Percentiles rank a stretch among this genome's conserved stretches.
phyloP scores from a whole-genome alignment of 768 basidiomycete genomes.

The Cystobasidium ongulense region DNA sequence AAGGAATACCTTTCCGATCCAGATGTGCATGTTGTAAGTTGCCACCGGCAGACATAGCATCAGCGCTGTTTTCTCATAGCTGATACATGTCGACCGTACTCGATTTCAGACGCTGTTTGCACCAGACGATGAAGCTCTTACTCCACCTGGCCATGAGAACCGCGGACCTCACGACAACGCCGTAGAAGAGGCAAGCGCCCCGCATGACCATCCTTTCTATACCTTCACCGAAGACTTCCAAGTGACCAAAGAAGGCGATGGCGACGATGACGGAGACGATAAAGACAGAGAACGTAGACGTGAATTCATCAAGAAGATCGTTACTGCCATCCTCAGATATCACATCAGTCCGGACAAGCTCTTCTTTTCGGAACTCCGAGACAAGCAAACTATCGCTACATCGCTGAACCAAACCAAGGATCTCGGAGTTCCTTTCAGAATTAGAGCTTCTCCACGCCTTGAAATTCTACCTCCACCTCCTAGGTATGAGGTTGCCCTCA shows the following conservation, averaged over 20 bases:
- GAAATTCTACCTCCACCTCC: conserved; percentile 20
- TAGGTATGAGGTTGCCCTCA: conserved; percentile 43
- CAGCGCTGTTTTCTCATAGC: too few relatives aligned
- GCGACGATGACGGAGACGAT: conserved; percentile 35
- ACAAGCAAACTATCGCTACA: conserved; percentile 44
- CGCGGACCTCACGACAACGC: neutral
- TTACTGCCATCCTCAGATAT: conserved; percentile 31
- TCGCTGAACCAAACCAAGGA: conserved; percentile 13
- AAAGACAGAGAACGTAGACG: conserved; percentile 36
- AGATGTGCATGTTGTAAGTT: conserved; percentile 25
- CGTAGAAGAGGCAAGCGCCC: neutral
- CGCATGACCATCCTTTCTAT: conserved; percentile 34
- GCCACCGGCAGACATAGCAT: neutral
- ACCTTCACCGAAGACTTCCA: conserved; percentile 2
- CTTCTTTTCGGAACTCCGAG: conserved; percentile 41
- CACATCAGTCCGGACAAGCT: conserved; percentile 23
- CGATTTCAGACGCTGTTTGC: conserved; percentile 38
- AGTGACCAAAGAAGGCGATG: conserved; percentile 32
- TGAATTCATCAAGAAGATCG: conserved; percentile 45
- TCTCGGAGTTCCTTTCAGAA: conserved; percentile 25
- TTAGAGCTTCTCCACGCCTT: conserved; percentile 2
- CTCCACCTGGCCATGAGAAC: conserved; percentile 27
- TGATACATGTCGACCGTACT: neutral
- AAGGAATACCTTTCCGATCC: conserved; percentile 30
- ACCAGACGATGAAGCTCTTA: conserved; percentile 39